Base-by-base conservation (phyloP, 768 basidiomycete species). In the Amanita brunnescens region DNA sequence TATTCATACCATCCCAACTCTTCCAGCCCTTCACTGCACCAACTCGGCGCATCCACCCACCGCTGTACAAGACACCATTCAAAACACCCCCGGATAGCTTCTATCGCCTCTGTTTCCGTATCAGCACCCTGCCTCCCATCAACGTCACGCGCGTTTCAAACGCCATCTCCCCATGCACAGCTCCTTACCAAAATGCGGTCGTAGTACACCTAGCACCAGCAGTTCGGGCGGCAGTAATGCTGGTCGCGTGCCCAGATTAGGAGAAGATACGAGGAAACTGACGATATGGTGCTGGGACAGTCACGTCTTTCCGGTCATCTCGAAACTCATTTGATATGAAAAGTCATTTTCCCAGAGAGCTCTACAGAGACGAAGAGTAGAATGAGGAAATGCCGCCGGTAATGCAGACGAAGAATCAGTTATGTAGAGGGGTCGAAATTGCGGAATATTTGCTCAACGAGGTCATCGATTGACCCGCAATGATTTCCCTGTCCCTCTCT, bases 271-370 rank as follows among this genome's bases (percentile, higher is more conserved):
- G 56, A 58, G 16, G 52, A 47, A 6, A 23, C 55, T 51, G 49
- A 78, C n/a, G n/a, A n/a, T 58, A 67, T 83, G 29, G 74, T 76
- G 1, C 71, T 74, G 23, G 75, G 39, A 77, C 82, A 30, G 77
- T 83, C 37, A 77, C 80, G 4, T 76, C 76, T 2, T 74, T 78
- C 23, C 68, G 81, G 53, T 35, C 40, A 5, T n/a, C n/a, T n/a
- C n/a, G 73, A 50, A 80, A 78, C 56, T 77, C 78, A 7, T 67
- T 49, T 61, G 66, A 57, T 26, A 55, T 55, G 39, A 54, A 68
- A 49, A 70, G 66, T 51, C 69, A 81, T 12, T 52, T 76, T 52
- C 75, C 74, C 1, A 60, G 59, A 56, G 71, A 79, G 57, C 72
- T 75, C 62, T 58, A 70, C 54, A 63, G 63, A 12, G 64, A 66